Evolutionary conservation across 2,329 filamentous ascomycete genomes (phyloP).

Genomic region (Talaromyces sp.): DNA sequence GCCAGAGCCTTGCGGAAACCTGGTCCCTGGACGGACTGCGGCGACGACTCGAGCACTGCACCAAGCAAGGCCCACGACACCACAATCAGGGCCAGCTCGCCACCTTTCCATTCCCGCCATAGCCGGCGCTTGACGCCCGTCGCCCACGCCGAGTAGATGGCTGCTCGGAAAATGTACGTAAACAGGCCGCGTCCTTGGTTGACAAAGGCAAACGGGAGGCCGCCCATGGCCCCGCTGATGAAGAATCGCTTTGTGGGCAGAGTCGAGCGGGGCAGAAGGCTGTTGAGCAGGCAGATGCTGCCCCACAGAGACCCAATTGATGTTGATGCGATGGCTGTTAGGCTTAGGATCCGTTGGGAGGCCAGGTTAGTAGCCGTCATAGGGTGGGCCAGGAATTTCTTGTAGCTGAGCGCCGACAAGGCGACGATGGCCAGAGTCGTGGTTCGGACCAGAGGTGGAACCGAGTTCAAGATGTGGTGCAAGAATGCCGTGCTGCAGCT

Average conservation of each 20-base stretch:
- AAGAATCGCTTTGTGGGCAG: slow-evolving; percentile 84
- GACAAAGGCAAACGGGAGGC: slow-evolving; percentile 72
- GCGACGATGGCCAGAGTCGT: slow-evolving; percentile 60
- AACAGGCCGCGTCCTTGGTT: slow-evolving; percentile 56
- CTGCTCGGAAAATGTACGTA: slow-evolving; percentile 71
- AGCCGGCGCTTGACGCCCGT: slow-evolving; percentile 85
- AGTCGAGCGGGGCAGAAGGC: slow-evolving; percentile 65
- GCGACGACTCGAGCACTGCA: slow-evolving; percentile 68
- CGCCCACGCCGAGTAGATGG: slow-evolving; percentile 82
- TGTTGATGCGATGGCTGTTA: slow-evolving; percentile 72
- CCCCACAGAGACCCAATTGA: slow-evolving; percentile 86
- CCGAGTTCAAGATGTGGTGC: slow-evolving; percentile 78
- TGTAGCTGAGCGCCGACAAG: slow-evolving; percentile 64
- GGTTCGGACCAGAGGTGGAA: slow-evolving; percentile 72
- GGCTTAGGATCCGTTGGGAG: slow-evolving; percentile 63
- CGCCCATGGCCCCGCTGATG: slow-evolving; percentile 77
- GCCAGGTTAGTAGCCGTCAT: slow-evolving; percentile 61
- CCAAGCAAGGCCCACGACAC: slow-evolving; percentile 72
- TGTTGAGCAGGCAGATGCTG: slow-evolving; percentile 82
- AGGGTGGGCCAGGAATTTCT: slow-evolving; percentile 63
- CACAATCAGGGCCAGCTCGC: slow-evolving; percentile 81
- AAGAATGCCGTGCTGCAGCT: slow-evolving; percentile 84
- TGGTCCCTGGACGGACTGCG: slow-evolving; percentile 61
- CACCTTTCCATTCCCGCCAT: slow-evolving; percentile 77
- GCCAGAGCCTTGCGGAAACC: slow-evolving; percentile 67